Evolutionary conservation across 148 eudicot species (phyloP).

Genomic region (Persicaria tinctoria): DNA sequence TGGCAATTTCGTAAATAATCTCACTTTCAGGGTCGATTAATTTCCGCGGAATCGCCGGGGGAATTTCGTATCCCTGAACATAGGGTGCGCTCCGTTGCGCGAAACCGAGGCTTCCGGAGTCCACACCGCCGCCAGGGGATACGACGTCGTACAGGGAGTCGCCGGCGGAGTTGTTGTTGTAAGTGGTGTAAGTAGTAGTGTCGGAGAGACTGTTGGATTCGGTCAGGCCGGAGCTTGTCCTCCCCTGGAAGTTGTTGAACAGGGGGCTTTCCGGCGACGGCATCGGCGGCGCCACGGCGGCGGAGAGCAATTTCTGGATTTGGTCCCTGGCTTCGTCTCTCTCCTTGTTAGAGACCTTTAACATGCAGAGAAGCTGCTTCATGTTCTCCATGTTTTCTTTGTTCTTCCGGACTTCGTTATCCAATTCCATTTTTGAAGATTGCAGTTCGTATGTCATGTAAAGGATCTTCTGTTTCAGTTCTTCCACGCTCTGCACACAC

Average conservation of each 20-base stretch:
- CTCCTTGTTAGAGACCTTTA: constrained; percentile 40
- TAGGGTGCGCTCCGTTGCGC: background rate
- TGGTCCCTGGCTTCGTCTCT: constrained; percentile 66
- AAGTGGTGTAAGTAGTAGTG: constrained; percentile 20
- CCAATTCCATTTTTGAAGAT: constrained; percentile 28
- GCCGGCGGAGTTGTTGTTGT: constrained; percentile 30
- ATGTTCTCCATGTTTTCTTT: constrained; percentile 30
- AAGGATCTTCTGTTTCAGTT: constrained; percentile 47
- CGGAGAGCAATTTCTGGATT: constrained; percentile 29
- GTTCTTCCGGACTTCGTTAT: constrained; percentile 32
- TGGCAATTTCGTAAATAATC: constrained; percentile 28
- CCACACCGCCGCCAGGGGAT: constrained; percentile 14
- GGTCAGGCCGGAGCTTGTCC: constrained; percentile 37
- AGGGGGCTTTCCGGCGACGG: constrained; percentile 8
- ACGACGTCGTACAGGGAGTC: constrained; percentile 20
- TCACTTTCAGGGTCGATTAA: constrained; percentile 16
- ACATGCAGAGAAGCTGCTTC: constrained; percentile 29
- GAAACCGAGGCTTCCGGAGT: background rate
- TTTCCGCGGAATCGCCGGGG: background rate
- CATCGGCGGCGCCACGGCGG: constrained; percentile 4
- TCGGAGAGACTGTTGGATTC: constrained; percentile 48
- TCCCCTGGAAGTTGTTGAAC: constrained; percentile 20
- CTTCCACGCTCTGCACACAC: constrained; percentile 39
- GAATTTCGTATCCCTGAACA: background rate
- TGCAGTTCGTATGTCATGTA: constrained; percentile 49